Evolutionary conservation across 176 grass and related monocot genomes (phyloP).

Genomic region (Hordeum marinum): DNA sequence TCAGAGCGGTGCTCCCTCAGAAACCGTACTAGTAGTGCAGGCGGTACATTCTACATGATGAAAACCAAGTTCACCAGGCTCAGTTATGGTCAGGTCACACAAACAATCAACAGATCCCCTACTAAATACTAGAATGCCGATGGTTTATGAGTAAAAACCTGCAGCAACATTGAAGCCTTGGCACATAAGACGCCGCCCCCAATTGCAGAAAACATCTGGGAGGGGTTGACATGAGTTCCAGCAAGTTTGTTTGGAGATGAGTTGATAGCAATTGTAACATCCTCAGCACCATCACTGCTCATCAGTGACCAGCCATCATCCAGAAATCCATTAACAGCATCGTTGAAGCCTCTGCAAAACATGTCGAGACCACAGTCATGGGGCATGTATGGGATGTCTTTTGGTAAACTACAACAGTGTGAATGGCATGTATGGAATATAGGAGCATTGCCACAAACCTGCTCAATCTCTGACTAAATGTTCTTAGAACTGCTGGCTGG

Average conservation of each 20-base stretch:
- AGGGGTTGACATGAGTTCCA: slow-evolving; percentile 59
- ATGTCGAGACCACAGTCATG: not conserved
- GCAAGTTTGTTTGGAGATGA: slow-evolving; percentile 82
- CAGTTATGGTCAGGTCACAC: not conserved
- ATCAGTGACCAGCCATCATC: slow-evolving; percentile 93
- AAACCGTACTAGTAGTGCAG: slow-evolving; percentile 82
- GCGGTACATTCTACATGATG: slow-evolving; percentile 76
- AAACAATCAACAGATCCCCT: not conserved
- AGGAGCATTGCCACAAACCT: slow-evolving; percentile 43
- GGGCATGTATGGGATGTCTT: not conserved
- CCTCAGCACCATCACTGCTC: slow-evolving; percentile 76
- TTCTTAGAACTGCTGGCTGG: slow-evolving; percentile 79
- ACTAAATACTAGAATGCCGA: not conserved
- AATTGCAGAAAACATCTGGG: slow-evolving; percentile 44
- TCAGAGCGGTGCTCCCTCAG: slow-evolving; percentile 89
- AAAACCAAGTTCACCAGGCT: not conserved
- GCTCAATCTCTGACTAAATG: slow-evolving; percentile 94
- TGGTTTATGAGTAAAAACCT: slow-evolving; percentile 42
- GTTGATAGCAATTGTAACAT: slow-evolving; percentile 87
- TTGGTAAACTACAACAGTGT: not conserved
- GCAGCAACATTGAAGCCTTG: slow-evolving; percentile 97
- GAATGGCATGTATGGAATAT: not conserved
- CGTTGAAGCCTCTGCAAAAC: slow-evolving; percentile 85
- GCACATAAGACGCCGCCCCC: slow-evolving; percentile 89
- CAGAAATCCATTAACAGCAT: slow-evolving; percentile 86